Conservation (phyloP, 768 basidiomycete species). For the Tulasnella sp. region DNA sequence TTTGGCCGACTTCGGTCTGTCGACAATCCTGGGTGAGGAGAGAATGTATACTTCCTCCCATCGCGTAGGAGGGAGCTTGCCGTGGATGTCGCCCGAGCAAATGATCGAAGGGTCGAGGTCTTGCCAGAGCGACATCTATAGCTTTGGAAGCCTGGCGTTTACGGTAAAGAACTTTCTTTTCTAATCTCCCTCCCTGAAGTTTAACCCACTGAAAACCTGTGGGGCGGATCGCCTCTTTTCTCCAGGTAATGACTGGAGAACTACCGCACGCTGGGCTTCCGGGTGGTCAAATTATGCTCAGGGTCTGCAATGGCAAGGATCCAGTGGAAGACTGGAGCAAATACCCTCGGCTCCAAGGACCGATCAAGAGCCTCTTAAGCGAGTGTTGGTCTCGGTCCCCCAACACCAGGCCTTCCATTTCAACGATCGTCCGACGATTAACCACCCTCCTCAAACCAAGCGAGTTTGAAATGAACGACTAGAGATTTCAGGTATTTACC, state of each 20-base stretch:
- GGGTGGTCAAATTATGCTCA: background rate
- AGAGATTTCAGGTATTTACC: background rate
- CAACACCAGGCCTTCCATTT: background rate
- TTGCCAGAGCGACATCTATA: background rate
- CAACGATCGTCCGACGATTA: background rate
- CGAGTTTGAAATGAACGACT: background rate
- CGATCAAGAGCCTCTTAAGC: background rate
- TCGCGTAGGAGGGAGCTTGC: background rate
- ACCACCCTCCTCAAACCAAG: background rate
- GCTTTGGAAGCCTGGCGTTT: background rate
- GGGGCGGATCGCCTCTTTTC: background rate
- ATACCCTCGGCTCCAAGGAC: background rate
- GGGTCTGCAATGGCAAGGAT: background rate
- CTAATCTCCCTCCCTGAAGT: too few species aligned
- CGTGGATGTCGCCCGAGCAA: background rate
- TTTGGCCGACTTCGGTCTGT: background rate
- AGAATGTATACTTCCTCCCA: background rate
- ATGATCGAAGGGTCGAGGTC: background rate
- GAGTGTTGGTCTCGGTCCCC: background rate
- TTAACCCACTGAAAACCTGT: background rate
- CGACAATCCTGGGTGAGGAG: background rate
- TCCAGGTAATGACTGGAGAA: background rate
- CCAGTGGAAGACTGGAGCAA: background rate
- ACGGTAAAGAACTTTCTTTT: background rate
- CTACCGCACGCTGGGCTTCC: background rate